Base-by-base conservation (phyloP, 164 flowering plant species). In the Brasenia schreberi region DNA sequence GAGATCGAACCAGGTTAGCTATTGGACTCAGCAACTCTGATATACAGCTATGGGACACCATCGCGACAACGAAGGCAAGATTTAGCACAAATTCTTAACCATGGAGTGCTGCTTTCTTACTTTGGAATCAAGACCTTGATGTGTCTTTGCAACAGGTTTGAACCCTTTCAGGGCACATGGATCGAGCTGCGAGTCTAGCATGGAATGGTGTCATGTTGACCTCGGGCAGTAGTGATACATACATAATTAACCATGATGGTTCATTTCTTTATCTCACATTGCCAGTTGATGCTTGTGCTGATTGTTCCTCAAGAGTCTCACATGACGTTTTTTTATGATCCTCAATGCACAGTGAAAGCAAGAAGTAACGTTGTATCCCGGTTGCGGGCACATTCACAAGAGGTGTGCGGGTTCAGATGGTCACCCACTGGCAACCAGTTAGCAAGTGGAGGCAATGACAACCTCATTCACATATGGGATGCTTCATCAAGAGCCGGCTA, bases 181-280 rank as follows among this genome's bases (percentile, higher is more conserved):
- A 16, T 4, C 72, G 82, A 45, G 74, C 80, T 18, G 79, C 79
- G 69, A 52, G 73, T 12, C 16, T 77, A 12, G 70, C 85, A 19
- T 85, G 87, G 89, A 83, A 81, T 27, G 75, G 73, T 18, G 72
- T 76, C 62, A 63, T 68, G 58, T 67, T 81, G 53, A 78, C 85
- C 43, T 78, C 85, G 16, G 86, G 85, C 58, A 69, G 86, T 76
- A 49, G 18, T 7, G 84, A 80, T 56, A 73, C 69, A 64, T 45
- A 74, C 68, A 85, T 85, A 19, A 73, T 81, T 23, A 81, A 79
- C 63, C 86, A 83, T 66, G 87, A 85, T 61, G 85, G 84, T 81
- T 73, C 0, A 18, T 61, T 61, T 10, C 12, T 61, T 7, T 61
- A 18, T 61, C 63, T 61, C 63, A 4, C 9, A 11, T 10, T 14